These are phyloP conservation scores for Arachis hypogaea DNA, from an alignment of 306 rosid species.

Conservation along the genomic window DNA sequence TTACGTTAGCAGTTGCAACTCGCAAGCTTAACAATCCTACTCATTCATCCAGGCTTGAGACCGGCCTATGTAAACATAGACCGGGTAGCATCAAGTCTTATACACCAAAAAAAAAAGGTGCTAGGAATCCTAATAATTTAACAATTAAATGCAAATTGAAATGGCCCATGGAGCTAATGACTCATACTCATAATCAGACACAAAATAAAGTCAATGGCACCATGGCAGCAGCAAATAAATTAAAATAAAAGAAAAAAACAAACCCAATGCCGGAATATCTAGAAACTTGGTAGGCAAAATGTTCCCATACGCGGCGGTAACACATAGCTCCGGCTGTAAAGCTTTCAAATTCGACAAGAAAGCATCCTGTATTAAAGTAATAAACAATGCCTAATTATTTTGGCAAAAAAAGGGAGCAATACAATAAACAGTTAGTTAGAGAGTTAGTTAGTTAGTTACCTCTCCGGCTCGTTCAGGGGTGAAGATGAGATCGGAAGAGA, in stretches of 20 bases:
- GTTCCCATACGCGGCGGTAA: conserved; percentile 56
- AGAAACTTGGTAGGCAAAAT: conserved; percentile 53
- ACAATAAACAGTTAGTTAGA: neutral
- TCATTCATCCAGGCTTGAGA: too few relatives aligned
- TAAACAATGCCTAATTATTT: neutral
- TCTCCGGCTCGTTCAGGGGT: conserved; percentile 82
- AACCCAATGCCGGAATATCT: conserved; percentile 55
- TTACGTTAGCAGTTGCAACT: too few relatives aligned
- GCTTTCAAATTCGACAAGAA: conserved; percentile 75
- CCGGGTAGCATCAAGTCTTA: neutral
- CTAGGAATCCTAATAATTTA: neutral
- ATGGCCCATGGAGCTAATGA: neutral
- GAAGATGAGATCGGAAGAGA: conserved; percentile 75
- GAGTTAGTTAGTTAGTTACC: conserved; percentile 32
- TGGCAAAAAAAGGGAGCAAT: neutral
- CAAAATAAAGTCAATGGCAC: neutral
- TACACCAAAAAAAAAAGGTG: neutral
- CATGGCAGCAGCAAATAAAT: conserved; percentile 1
- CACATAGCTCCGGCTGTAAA: conserved; percentile 79
- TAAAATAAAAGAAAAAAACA: neutral
- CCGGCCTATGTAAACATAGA: too few relatives aligned
- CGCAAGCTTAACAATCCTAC: too few relatives aligned
- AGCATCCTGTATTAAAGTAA: conserved; percentile 50
- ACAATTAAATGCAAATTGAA: neutral
- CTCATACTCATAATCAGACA: neutral